Base-by-base conservation (phyloP, 768 basidiomycete species). In the Gelatoporia subvermispora region DNA sequence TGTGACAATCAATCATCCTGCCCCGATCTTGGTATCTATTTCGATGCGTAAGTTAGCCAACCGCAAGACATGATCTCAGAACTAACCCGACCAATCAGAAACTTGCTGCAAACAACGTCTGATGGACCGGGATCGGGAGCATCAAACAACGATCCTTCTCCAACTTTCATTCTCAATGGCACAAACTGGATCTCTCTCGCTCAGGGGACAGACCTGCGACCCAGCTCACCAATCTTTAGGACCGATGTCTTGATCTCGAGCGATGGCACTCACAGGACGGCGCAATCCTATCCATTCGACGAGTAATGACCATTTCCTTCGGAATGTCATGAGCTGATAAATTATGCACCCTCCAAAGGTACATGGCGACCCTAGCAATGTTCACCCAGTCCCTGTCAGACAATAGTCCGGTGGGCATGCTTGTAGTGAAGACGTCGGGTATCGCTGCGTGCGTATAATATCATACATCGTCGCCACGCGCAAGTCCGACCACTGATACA, bases 211-310 rank as follows among this genome's bases (percentile, higher is more conserved):
- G 49, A 54, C 43, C 35, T 40, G 8, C 50, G 50, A 8, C n/a
- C 44, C 15, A 55, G 48, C 35, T 43, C 54, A 11, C 47, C 48
- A 15, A 46, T 43, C 2, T 55, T 55, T 45, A 44, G 54, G 31
- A 55, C 54, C 10, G 43, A 48, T 15, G 47, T 55, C 20, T 50
- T 47, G 7, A 49, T 55, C 28, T 48, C 54, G 4, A 55, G 49
- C 35, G 50, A 24, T 41, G 43, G 46, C 17, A 45, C 46, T 5
- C 28, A 31, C 28, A 50, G 54, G 10, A 45, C 54, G 5, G 39
- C 45, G 1, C 54, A 55, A 23, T 48, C 54, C 1, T 55, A 55
- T 35, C 54, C 54, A 3, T 55, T 51, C 41, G 54, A 55, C 41
- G 46, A 55, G 54, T 51, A 43, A 42, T 50, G 20, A 22, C 13